A percentile compares a stretch with the other conserved stretches of the same genome.
Evolutionary conservation across 192 early-diverging fungal species (phyloP).

Genomic region (Allomyces macrogynus): DNA sequence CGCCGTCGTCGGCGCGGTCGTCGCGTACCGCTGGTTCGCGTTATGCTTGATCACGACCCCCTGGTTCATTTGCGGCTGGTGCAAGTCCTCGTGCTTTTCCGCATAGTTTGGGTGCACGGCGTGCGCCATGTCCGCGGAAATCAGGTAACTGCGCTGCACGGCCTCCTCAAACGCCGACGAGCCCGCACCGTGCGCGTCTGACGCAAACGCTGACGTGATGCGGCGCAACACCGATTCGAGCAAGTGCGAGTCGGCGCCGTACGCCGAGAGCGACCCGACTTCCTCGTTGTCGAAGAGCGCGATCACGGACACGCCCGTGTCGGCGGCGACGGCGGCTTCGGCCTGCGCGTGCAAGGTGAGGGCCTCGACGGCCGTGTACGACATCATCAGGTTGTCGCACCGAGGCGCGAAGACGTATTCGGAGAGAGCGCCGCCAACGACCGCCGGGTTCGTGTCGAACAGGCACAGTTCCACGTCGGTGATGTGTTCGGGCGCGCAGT

Average conservation of each 20-base stretch:
- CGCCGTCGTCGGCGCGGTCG: conserved; percentile 25
- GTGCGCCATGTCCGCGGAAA: conserved; percentile 89
- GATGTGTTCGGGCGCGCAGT: conserved; percentile 40
- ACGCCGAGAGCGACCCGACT: conserved; percentile 74
- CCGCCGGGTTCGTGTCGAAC: conserved; percentile 79
- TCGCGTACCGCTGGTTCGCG: conserved; percentile 74
- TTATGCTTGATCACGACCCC: conserved; percentile 94
- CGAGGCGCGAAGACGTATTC: conserved; percentile 89
- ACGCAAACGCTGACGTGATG: conserved; percentile 7
- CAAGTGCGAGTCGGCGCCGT: conserved; percentile 84
- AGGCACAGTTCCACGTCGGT: conserved; percentile 93
- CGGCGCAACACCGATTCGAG: conserved; percentile 50
- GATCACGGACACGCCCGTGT: conserved; percentile 61
- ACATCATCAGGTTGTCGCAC: conserved; percentile 91
- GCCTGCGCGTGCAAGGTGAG: conserved; percentile 28
- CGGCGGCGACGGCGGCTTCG: conserved; percentile 24
- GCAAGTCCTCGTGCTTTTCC: conserved; percentile 86
- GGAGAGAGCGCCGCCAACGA: conserved; percentile 71
- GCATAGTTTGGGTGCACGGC: conserved; percentile 35
- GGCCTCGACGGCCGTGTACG: conserved; percentile 38
- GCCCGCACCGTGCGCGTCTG: conserved; percentile 6
- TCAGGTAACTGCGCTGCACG: conserved; percentile 62
- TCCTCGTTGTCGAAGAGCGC: conserved; percentile 98
- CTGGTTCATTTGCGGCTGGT: conserved; percentile 75
- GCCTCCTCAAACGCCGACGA: conserved; percentile 61